Evolutionary conservation across 306 rosid species (phyloP), one percentile per base, ranked within the genome.

Genomic region (Castanea crenata): DNA sequence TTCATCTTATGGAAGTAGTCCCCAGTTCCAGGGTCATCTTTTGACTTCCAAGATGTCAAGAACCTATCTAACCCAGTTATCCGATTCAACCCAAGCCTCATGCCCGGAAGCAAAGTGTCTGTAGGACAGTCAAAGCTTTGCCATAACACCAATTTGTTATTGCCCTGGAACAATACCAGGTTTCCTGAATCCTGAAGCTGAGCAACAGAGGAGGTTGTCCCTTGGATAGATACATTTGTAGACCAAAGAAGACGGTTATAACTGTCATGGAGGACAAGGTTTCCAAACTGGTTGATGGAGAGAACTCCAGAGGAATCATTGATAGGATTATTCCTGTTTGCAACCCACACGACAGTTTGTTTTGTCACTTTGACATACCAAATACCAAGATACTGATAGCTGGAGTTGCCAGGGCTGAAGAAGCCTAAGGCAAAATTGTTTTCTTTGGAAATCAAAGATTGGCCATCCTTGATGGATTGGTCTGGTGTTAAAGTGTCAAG

Each of bases 41-140:
- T 21, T 41, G 86, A 79, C 18, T 70, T 75, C 86, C 86, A 83
- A 3, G 83, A 75, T 34, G 78, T 75, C 5, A 83, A 46, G 27
- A 20, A 76, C 13, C 78, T 73, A 56, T 83, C 34, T 56, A 79
- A 34, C 7, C 81, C 81, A 5, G 29, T 59, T 56, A n/a, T 70
- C 3, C 31, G n/a, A 49, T 83, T 70, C 55, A 75, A 31, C 44
- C 86, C 86, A 34, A 83, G 8, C 55, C 71, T 83, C 78, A 75
- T 70, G 18, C 35, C 11, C 2, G 49, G 49, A 41, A 41, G 49
- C 49, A 41, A 6, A 49, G 19, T 23, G 46, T 9, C 21, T 44
- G 18, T 20, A 49, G 49, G 49, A 41, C 11, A 9, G 11, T 41
- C 49, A 41, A 6, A 41, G 49, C 49, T 41, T 41, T 41, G 49